Percentiles rank a stretch among this genome's conserved stretches.
Conservation (phyloP, 176 grass and related monocot species). For the Secale cereale region DNA sequence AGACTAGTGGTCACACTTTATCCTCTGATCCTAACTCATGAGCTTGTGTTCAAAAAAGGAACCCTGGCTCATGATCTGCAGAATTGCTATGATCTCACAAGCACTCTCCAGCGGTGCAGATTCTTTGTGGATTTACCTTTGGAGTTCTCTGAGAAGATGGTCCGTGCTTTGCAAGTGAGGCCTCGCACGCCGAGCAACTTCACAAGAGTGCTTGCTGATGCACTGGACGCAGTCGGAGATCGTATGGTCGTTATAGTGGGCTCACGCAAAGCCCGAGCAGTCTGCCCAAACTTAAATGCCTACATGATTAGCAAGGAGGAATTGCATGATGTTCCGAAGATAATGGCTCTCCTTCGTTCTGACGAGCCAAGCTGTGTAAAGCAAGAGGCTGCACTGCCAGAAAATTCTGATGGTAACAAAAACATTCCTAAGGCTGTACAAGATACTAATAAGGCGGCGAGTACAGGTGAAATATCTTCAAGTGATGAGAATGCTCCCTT, state of each 20-base stretch:
- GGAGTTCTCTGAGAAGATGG: slow-evolving; percentile 43
- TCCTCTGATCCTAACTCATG: slow-evolving; percentile 35
- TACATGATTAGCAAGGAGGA: slow-evolving; percentile 25
- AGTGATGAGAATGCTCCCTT: slow-evolving; percentile 2
- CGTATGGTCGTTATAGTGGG: slow-evolving; percentile 50
- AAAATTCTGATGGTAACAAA: neutral
- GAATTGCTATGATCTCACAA: slow-evolving; percentile 20
- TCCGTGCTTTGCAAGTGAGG: neutral
- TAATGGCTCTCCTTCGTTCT: slow-evolving; percentile 36
- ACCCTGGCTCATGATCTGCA: too few relatives aligned
- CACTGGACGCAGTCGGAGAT: slow-evolving; percentile 45
- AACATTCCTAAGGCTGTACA: neutral
- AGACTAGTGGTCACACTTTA: slow-evolving; percentile 51
- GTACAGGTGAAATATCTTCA: neutral
- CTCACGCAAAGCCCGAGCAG: neutral
- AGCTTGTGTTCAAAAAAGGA: too few relatives aligned
- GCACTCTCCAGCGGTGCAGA: neutral
- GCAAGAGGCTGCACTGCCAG: neutral
- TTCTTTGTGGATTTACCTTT: slow-evolving; percentile 39
- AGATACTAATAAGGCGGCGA: neutral
- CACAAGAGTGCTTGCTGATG: slow-evolving; percentile 46
- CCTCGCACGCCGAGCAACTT: neutral
- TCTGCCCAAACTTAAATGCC: slow-evolving; percentile 24
- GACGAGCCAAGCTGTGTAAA: neutral
- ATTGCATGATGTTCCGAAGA: slow-evolving; percentile 27